These are phyloP conservation scores for Carex kokanica DNA, from an alignment of 176 grass and related monocot species.

Conservation along the genomic window DNA sequence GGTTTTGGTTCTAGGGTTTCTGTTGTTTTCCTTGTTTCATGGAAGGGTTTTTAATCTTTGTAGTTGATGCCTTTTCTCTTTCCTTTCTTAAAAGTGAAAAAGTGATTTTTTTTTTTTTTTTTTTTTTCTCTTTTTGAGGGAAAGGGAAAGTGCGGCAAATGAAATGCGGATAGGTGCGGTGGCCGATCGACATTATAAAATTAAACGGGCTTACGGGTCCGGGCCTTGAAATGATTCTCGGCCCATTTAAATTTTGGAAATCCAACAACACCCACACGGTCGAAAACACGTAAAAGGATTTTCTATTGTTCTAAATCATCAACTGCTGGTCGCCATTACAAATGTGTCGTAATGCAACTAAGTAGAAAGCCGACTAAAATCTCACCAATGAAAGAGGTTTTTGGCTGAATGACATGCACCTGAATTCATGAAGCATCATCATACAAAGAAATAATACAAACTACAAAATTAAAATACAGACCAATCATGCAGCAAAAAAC, in stretches of 20 bases:
- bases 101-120: not conserved
- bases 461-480: not conserved
- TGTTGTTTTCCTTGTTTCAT: not conserved
- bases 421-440: not conserved
- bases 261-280: too few species aligned
- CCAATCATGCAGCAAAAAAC: not conserved
- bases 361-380: not conserved
- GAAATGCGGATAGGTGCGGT: not conserved
- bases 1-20: constrained; percentile 24
- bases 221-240: not conserved
- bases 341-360: not conserved
- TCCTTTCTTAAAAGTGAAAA: constrained; percentile 12
- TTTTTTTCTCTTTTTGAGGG: not conserved
- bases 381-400: not conserved
- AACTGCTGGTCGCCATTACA: not conserved
- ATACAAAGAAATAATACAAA: constrained; percentile 10
- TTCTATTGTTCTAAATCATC: not conserved
- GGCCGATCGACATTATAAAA: not conserved
- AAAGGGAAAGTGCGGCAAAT: constrained; percentile 3
- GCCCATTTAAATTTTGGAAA: not conserved
- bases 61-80: not conserved
- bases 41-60: constrained; percentile 12
- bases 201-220: not conserved
- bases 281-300: not conserved
- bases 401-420: not conserved